Evolutionary conservation across 2,329 filamentous ascomycete species (phyloP).

Genomic region (Fusarium torulosum): DNA sequence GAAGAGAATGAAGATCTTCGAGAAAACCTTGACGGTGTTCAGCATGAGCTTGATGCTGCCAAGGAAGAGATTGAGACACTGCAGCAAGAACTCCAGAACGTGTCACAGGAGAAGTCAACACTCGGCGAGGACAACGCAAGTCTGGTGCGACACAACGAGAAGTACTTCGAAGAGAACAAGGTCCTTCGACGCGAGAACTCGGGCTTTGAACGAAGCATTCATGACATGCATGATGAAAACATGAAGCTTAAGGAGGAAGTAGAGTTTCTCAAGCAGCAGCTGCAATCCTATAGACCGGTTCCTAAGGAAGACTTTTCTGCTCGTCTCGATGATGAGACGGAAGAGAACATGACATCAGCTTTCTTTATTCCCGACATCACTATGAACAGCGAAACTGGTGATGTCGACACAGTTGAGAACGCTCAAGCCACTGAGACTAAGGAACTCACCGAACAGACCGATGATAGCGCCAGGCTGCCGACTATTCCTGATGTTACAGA

Average conservation of each 20-base stretch:
- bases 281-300: constrained; percentile 57
- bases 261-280: constrained; percentile 59
- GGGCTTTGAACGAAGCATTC: constrained; percentile 60
- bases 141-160: constrained; percentile 67
- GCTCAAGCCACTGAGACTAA: constrained; percentile 52
- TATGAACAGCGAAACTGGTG: constrained; percentile 56
- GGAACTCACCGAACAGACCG: constrained; percentile 52
- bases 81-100: constrained; percentile 54
- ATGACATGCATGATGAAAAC: constrained; percentile 61
- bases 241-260: constrained; percentile 63
- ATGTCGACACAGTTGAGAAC: constrained; percentile 43
- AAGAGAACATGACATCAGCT: constrained; percentile 70
- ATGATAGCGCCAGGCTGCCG: constrained; percentile 50
- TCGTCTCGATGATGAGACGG: constrained; percentile 54
- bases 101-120: constrained; percentile 59
- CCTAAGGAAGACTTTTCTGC: constrained; percentile 55
- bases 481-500: constrained; percentile 49
- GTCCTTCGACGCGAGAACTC: constrained; percentile 62
- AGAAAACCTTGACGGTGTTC: constrained; percentile 55
- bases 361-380: constrained; percentile 71
- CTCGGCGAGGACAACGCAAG: constrained; percentile 65
- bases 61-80: constrained; percentile 57
- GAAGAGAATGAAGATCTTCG: constrained; percentile 61
- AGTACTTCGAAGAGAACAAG: constrained; percentile 67
- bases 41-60: constrained; percentile 58